phyloP scores from a whole-genome alignment of 768 basidiomycete species.

The Boletus tylopilopsis region DNA sequence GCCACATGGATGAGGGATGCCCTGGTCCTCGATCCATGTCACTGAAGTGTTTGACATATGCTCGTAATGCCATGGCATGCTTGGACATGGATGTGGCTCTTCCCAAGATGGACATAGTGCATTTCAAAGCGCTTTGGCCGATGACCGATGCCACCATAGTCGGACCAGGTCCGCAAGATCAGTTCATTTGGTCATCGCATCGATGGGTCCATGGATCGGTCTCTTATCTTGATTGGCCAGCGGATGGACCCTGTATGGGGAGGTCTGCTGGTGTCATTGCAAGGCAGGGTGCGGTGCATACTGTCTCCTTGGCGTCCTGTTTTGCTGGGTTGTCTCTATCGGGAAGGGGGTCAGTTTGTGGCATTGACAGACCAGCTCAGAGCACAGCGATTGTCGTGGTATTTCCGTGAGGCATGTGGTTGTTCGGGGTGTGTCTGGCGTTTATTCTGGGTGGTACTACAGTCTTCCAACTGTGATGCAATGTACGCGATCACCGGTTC shows the following conservation, averaged over 20 bases:
- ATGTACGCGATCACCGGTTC: no score
- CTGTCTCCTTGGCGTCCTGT: not conserved
- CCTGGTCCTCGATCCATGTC: no score
- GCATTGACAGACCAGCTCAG: not conserved
- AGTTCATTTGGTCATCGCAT: not conserved
- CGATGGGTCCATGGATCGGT: slow-evolving; percentile 2
- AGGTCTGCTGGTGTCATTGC: not conserved
- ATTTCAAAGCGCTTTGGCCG: not conserved
- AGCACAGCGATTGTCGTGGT: not conserved
- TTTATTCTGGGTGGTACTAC: no score
- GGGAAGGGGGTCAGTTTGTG: not conserved
- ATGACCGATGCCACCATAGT: not conserved
- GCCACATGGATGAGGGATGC: not conserved
- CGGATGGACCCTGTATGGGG: not conserved
- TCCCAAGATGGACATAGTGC: not conserved
- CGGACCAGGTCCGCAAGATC: not conserved
- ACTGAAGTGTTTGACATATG: not conserved
- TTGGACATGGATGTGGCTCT: not conserved
- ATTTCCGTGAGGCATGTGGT: no score
- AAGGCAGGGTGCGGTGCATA: no score
- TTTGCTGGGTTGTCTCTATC: not conserved
- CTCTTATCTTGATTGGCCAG: not conserved
- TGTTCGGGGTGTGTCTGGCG: no score
- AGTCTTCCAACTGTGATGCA: no score
- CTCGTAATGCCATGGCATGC: not conserved